phyloP scores from a whole-genome alignment of 164 flowering plant species.

The Malania oleifera region DNA sequence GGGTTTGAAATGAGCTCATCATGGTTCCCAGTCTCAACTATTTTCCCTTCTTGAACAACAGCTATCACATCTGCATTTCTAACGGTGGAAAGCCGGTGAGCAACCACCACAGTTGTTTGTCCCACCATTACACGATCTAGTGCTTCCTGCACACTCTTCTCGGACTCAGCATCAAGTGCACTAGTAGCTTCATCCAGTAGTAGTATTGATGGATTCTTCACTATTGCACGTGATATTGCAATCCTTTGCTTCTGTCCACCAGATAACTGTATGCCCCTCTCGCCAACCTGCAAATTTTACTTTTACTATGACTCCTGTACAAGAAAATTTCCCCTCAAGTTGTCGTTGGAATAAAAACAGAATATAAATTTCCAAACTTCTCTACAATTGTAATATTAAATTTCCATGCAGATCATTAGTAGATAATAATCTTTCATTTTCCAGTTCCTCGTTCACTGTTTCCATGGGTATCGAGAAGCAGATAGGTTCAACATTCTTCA shows the following conservation, averaged over 20 bases:
- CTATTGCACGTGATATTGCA: slow-evolving; percentile 89
- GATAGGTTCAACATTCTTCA: too few species aligned
- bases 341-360: too few species aligned
- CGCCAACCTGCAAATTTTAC: slow-evolving; percentile 63
- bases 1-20: slow-evolving; percentile 74
- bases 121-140: slow-evolving; percentile 97
- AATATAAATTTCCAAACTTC: too few species aligned
- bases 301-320: neutral
- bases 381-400: too few species aligned
- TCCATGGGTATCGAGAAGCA: too few species aligned
- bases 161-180: slow-evolving; percentile 96
- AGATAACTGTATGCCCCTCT: slow-evolving; percentile 89
- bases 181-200: slow-evolving; percentile 94
- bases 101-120: slow-evolving; percentile 82
- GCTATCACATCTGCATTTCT: slow-evolving; percentile 87
- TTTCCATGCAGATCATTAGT: too few species aligned
- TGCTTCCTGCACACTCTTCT: slow-evolving; percentile 94
- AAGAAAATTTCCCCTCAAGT: too few species aligned
- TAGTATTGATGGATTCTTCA: slow-evolving; percentile 84
- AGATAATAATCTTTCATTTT: too few species aligned
- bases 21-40: slow-evolving; percentile 89
- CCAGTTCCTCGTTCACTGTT: too few species aligned
- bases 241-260: slow-evolving; percentile 97
- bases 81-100: slow-evolving; percentile 92
- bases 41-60: slow-evolving; percentile 73